A percentile compares a stretch with the other conserved stretches of the same genome.
These are phyloP conservation scores for Cyclotella distinguenda DNA, from an alignment of 108 stramenopile genomes.

Conservation along the genomic window DNA sequence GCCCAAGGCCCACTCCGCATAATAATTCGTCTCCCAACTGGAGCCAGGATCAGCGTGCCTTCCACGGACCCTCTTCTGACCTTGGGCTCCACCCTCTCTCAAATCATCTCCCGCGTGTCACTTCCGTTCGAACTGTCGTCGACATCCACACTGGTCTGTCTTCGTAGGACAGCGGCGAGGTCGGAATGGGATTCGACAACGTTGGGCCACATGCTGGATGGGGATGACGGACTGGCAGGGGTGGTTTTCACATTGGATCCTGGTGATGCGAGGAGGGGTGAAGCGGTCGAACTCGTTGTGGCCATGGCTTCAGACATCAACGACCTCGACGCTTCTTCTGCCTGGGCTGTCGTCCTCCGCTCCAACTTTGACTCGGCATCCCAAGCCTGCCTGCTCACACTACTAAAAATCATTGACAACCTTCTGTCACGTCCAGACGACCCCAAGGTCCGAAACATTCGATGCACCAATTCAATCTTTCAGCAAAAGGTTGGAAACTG, in stretches of 20 bases:
- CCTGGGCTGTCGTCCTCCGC: conserved; percentile 18
- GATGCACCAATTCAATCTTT: conserved; percentile 58
- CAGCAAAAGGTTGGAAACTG: conserved; percentile 51
- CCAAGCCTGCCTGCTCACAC: conserved; percentile 57
- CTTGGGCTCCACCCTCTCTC: conserved; percentile 14
- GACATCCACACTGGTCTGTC: conserved; percentile 30
- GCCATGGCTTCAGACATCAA: background rate
- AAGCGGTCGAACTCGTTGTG: background rate
- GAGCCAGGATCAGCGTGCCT: conserved; percentile 41
- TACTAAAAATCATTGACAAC: conserved; percentile 78
- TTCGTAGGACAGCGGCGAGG: conserved; percentile 17
- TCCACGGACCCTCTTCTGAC: conserved; percentile 10
- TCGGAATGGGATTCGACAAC: conserved; percentile 39
- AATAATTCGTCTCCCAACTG: background rate
- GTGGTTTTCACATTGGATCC: conserved; percentile 37
- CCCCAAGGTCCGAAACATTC: conserved; percentile 71
- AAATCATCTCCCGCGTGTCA: conserved; percentile 21
- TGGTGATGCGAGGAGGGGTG: background rate
- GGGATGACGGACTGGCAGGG: conserved; percentile 43
- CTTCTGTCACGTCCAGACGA: conserved; percentile 58
- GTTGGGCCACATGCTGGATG: conserved; percentile 32
- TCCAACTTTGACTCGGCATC: conserved; percentile 66
- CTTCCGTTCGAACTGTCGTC: conserved; percentile 15
- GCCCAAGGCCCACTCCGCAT: background rate
- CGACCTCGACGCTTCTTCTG: background rate